These are phyloP conservation scores for Aphanoascus verrucosus DNA, from an alignment of 2,329 filamentous ascomycete species.

Conservation along the genomic window DNA sequence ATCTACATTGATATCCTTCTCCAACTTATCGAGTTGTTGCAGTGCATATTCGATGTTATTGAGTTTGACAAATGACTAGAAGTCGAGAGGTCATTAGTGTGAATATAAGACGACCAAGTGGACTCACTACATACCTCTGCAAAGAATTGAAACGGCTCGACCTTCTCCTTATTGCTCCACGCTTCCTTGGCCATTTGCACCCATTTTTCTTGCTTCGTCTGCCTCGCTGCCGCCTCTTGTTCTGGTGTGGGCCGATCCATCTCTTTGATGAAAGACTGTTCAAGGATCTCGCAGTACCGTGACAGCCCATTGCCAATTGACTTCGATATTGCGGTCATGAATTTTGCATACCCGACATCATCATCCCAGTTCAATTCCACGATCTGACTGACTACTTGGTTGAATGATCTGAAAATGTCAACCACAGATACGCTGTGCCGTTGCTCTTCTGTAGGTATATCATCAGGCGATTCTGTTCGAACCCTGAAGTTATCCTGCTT, in stretches of 20 bases:
- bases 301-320: slow-evolving; percentile 73
- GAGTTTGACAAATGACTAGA: slow-evolving; percentile 85
- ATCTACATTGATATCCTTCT: slow-evolving; percentile 83
- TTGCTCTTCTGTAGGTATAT: slow-evolving; percentile 62
- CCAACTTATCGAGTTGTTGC: slow-evolving; percentile 79
- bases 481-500: slow-evolving; percentile 82
- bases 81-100: not conserved
- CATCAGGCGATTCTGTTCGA: slow-evolving; percentile 52
- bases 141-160: slow-evolving; percentile 94
- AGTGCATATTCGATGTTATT: slow-evolving; percentile 97
- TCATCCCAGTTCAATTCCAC: slow-evolving; percentile 84
- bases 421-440: slow-evolving; percentile 88
- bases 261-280: slow-evolving; percentile 73
- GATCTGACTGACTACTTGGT: slow-evolving; percentile 79
- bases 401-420: slow-evolving; percentile 89
- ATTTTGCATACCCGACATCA: slow-evolving; percentile 84
- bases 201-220: slow-evolving; percentile 83
- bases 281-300: slow-evolving; percentile 82
- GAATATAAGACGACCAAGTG: not conserved
- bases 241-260: slow-evolving; percentile 88
- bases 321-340: slow-evolving; percentile 88
- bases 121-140: slow-evolving; percentile 55
- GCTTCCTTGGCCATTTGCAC: slow-evolving; percentile 89
- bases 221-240: slow-evolving; percentile 65
- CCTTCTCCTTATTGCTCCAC: slow-evolving; percentile 81